Conservation (phyloP, 768 basidiomycete genomes). For the Rhizopogon vulgaris region DNA sequence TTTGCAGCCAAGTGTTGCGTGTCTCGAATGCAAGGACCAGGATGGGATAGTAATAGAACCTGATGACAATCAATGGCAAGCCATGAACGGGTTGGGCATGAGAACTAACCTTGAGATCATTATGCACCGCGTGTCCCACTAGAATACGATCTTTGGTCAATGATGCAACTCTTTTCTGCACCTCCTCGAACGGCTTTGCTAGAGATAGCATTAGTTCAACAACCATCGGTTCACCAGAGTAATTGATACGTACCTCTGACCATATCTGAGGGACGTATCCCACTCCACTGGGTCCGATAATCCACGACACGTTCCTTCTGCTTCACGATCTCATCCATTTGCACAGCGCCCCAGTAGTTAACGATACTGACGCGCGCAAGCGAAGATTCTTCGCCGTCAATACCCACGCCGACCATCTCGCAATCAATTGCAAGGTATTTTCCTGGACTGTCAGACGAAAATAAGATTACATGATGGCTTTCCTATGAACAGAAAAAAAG, state of each 20-base stretch:
- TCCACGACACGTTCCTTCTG: constrained; percentile 88
- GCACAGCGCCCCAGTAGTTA: constrained; percentile 76
- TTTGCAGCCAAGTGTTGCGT: constrained; percentile 61
- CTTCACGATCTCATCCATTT: constrained; percentile 80
- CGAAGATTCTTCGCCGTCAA: constrained; percentile 74
- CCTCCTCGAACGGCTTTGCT: constrained; percentile 75
- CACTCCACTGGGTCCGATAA: constrained; percentile 87
- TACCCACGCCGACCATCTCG: constrained; percentile 96
- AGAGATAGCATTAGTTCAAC: not conserved
- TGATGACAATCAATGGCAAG: constrained; percentile 15
- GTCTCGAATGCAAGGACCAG: constrained; percentile 56
- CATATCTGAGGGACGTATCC: constrained; percentile 74
- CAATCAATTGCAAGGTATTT: constrained; percentile 87
- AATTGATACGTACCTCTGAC: constrained; percentile 42
- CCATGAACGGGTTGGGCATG: not conserved
- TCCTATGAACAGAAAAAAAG: too few species aligned
- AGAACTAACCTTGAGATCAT: constrained; percentile 68
- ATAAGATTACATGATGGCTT: constrained; percentile 4
- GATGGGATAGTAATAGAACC: constrained; percentile 70
- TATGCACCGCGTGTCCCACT: constrained; percentile 86
- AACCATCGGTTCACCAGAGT: not conserved
- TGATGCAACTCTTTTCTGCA: constrained; percentile 74
- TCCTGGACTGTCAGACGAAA: constrained; percentile 44
- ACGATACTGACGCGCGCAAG: constrained; percentile 87
- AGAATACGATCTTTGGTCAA: constrained; percentile 73